phyloP scores from a whole-genome alignment of 2,329 filamentous ascomycete species.

The Colletotrichum australisinense region DNA sequence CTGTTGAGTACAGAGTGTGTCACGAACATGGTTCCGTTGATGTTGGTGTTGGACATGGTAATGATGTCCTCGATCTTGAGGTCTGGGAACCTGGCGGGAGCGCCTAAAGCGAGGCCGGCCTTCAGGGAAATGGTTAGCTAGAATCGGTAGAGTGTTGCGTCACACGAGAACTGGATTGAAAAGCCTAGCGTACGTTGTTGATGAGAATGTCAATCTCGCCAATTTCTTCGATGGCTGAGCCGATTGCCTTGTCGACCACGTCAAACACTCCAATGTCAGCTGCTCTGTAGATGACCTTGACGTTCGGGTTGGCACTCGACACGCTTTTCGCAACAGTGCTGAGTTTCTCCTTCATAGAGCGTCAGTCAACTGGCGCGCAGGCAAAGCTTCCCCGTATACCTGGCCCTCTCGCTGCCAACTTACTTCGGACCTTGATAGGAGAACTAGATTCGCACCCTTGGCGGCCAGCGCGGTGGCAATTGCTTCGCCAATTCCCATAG shows the following conservation, averaged over 20 bases:
- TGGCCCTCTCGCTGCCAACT: not conserved
- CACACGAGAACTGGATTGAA: not conserved
- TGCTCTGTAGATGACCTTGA: conserved; percentile 26
- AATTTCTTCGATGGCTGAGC: conserved; percentile 44
- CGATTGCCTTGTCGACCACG: conserved; percentile 45
- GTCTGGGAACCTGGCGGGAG: conserved; percentile 53
- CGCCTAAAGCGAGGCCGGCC: conserved; percentile 59
- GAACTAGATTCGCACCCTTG: conserved; percentile 53
- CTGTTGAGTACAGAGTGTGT: conserved; percentile 57
- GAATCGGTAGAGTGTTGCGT: not conserved
- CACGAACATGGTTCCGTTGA: conserved; percentile 59
- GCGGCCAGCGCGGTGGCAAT: conserved; percentile 53
- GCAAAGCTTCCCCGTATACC: no score
- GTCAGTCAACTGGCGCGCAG: not conserved
- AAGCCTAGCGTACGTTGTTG: conserved; percentile 50
- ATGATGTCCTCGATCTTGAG: conserved; percentile 53
- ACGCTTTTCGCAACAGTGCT: conserved; percentile 37
- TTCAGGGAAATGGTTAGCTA: conserved; percentile 17
- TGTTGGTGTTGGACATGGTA: conserved; percentile 59
- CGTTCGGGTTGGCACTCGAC: conserved; percentile 22
- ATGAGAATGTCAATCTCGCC: conserved; percentile 56
- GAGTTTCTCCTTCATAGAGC: conserved; percentile 36
- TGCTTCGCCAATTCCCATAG: conserved; percentile 58
- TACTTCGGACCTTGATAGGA: conserved; percentile 52
- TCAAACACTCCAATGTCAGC: conserved; percentile 47